Evolutionary conservation across 345 rosid species (phyloP).

Genomic region (Turritis glabra): DNA sequence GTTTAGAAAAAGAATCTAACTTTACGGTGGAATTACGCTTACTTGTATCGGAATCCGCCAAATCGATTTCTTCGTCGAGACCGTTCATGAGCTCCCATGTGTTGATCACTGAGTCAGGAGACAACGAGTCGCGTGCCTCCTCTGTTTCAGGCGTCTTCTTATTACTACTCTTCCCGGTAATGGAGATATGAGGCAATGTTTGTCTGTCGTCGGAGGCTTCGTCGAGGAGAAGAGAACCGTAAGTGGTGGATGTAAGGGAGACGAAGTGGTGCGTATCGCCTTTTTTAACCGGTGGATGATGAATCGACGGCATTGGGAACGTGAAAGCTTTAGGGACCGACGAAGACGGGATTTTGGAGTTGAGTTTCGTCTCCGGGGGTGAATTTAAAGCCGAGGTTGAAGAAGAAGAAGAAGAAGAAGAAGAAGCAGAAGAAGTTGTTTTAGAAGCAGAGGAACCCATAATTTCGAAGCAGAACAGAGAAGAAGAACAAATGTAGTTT

Average conservation of each 20-base stretch:
- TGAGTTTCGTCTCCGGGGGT: constrained; percentile 23
- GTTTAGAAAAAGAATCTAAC: constrained; percentile 21
- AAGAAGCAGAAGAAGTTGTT: constrained; percentile 35
- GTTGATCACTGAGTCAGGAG: constrained; percentile 88
- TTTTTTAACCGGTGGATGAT: constrained; percentile 74
- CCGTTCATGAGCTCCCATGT: constrained; percentile 98
- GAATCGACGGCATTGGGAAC: constrained; percentile 64
- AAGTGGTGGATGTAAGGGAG: constrained; percentile 76
- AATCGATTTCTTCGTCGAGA: constrained; percentile 57
- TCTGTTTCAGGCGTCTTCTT: not conserved
- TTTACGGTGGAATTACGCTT: constrained; percentile 21
- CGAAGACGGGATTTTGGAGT: not conserved
- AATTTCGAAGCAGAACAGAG: not conserved
- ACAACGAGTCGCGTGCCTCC: constrained; percentile 30
- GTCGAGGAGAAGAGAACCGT: constrained; percentile 66
- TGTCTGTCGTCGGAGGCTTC: constrained; percentile 29
- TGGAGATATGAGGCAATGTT: constrained; percentile 24
- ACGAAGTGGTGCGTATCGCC: constrained; percentile 91
- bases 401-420: constrained; percentile 18
- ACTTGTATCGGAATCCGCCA: constrained; percentile 16
- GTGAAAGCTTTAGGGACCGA: constrained; percentile 51
- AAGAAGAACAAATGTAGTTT: constrained; percentile 11
- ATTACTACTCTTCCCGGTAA: constrained; percentile 1
- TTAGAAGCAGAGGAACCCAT: constrained; percentile 84
- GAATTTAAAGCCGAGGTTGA: constrained; percentile 28